Conservation (phyloP, 331 rosid genomes). For the Pyrus hybrid region DNA sequence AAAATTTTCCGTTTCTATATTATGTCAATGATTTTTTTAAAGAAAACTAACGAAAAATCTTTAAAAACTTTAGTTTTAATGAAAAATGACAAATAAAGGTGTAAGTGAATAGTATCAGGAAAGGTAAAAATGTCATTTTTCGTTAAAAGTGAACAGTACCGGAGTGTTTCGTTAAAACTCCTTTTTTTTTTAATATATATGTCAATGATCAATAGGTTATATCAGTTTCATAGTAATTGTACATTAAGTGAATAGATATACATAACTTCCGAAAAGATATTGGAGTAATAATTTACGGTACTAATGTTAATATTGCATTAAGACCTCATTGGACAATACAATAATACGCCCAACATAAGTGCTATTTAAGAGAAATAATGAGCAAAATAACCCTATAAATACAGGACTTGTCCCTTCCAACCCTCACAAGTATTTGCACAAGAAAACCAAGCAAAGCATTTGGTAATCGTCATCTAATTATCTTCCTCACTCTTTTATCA, state of each 20-base stretch:
- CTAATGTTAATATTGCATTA: background rate
- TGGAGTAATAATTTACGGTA: conserved; percentile 6
- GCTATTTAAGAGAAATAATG: background rate
- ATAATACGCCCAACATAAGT: background rate
- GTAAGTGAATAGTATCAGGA: too few relatives aligned
- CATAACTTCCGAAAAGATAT: conserved; percentile 16
- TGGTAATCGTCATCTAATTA: background rate
- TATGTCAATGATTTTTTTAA: too few relatives aligned
- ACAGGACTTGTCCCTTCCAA: background rate
- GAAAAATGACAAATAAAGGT: too few relatives aligned
- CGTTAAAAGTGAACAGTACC: too few relatives aligned
- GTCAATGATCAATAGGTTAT: background rate
- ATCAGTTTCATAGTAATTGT: background rate
- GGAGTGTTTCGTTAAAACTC: too few relatives aligned
- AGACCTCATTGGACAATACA: background rate
- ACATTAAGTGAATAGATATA: conserved; percentile 9
- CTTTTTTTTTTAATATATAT: too few relatives aligned
- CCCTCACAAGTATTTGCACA: background rate
- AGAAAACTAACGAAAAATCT: too few relatives aligned
- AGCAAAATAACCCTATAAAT: background rate
- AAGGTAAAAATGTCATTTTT: too few relatives aligned
- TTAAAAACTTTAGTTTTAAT: too few relatives aligned
- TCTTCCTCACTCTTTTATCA: too few relatives aligned
- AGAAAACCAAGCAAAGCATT: background rate
- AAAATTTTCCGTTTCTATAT: too few relatives aligned